Percentiles rank a stretch among this genome's conserved stretches.
Conservation (phyloP, 768 basidiomycete genomes). For the Butyriboletus loyo region DNA sequence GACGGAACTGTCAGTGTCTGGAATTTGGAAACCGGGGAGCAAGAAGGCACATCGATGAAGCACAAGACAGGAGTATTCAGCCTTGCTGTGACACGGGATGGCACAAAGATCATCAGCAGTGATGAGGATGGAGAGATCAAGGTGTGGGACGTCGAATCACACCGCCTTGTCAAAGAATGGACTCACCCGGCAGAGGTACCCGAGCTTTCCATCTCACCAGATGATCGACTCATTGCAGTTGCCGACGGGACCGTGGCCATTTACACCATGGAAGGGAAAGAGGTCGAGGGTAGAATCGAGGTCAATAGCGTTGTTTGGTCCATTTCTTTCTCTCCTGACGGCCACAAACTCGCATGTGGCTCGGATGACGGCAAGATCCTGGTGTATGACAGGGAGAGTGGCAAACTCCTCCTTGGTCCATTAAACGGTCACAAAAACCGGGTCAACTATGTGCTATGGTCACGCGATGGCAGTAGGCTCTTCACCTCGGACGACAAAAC, state of each 20-base stretch:
- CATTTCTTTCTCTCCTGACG: neutral
- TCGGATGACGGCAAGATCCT: neutral
- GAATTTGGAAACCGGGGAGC: neutral
- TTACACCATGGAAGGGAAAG: neutral
- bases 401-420: neutral
- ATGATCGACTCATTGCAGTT: neutral
- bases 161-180: neutral
- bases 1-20: neutral
- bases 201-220: neutral
- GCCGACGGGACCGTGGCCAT: neutral
- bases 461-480: slow-evolving; percentile 9
- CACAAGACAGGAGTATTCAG: accelerated
- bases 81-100: neutral
- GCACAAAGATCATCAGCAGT: neutral
- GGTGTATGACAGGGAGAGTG: neutral
- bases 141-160: slow-evolving; percentile 2
- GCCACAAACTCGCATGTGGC: slow-evolving; percentile 1
- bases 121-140: neutral
- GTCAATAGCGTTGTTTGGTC: neutral
- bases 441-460: slow-evolving; percentile 5
- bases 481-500: neutral
- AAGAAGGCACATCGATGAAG: neutral
- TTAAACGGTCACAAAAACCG: neutral
- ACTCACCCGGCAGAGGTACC: neutral
- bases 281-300: neutral